phyloP scores from a whole-genome alignment of 441 rosid species.

The Erysimum cheiri region DNA sequence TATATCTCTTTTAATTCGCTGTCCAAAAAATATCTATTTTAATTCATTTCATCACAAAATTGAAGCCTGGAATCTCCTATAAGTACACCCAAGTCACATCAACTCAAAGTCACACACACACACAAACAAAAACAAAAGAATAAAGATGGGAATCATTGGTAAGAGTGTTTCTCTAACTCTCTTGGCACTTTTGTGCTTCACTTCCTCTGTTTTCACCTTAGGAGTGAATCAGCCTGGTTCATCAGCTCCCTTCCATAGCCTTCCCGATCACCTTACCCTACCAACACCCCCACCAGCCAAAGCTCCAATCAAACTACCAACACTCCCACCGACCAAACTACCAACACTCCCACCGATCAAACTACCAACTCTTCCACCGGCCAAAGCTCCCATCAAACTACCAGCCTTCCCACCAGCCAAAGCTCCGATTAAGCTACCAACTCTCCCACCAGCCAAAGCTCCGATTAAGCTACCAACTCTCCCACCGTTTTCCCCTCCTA shows the following conservation, averaged over 20 bases:
- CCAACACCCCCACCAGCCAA: conserved; percentile 30
- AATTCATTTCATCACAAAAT: neutral
- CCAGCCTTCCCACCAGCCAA: conserved; percentile 27
- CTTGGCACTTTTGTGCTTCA: conserved; percentile 41
- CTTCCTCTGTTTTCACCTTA: conserved; percentile 32
- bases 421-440: conserved; percentile 37
- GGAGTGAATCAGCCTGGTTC: conserved; percentile 32
- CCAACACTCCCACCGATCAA: conserved; percentile 5
- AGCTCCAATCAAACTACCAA: neutral
- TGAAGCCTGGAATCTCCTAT: conserved; percentile 22
- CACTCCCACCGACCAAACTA: too few species aligned
- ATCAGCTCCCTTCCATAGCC: neutral
- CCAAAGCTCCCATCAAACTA: conserved; percentile 26
- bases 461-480: conserved; percentile 20
- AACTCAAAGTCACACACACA: conserved; percentile 22
- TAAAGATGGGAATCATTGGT: conserved; percentile 37
- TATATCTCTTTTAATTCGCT: neutral
- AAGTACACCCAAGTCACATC: conserved; percentile 15
- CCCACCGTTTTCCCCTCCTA: conserved; percentile 46
- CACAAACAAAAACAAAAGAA: conserved; percentile 20
- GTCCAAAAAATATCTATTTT: neutral
- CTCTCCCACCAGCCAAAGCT: conserved; percentile 42
- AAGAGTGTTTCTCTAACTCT: conserved; percentile 37
- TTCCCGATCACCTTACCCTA: conserved; percentile 7
- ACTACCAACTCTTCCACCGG: conserved; percentile 45